These are phyloP conservation scores for Russula foetens DNA, from an alignment of 768 basidiomycete species.

Conservation along the genomic window DNA sequence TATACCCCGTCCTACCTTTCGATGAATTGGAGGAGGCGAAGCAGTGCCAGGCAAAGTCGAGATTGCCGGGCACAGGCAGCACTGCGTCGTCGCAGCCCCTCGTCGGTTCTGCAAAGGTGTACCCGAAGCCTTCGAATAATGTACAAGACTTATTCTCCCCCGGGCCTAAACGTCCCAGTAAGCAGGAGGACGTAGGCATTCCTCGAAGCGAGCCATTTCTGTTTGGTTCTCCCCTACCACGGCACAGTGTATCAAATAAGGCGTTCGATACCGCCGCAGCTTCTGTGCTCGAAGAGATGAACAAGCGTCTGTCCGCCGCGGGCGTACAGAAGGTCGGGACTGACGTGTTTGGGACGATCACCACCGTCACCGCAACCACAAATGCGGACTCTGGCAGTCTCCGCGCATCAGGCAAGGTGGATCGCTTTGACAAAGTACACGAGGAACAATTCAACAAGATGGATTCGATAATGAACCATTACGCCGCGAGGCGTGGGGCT, in stretches of 20 bases:
- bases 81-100: conserved; percentile 19
- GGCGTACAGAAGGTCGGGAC: conserved; percentile 44
- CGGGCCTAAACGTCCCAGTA: conserved; percentile 21
- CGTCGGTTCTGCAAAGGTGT: conserved; percentile 24
- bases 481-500: conserved; percentile 34
- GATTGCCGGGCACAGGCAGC: conserved; percentile 33
- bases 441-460: conserved; percentile 63
- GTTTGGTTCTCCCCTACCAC: conserved; percentile 69
- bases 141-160: conserved; percentile 37
- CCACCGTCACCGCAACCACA: background rate
- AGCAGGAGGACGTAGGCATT: conserved; percentile 13
- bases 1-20: conserved; percentile 36
- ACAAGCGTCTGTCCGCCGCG: conserved; percentile 51
- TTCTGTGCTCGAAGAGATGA: conserved; percentile 79
- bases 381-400: conserved; percentile 1
- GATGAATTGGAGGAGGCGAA: conserved; percentile 24
- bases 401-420: conserved; percentile 9
- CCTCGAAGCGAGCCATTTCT: conserved; percentile 47
- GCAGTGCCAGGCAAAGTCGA: conserved; percentile 30
- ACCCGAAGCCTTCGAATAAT: conserved; percentile 27
- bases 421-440: conserved; percentile 51
- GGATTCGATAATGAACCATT: conserved; percentile 61
- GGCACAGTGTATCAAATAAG: conserved; percentile 51
- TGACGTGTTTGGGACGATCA: conserved; percentile 35
- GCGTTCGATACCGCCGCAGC: conserved; percentile 60